phyloP scores from a whole-genome alignment of 2,329 filamentous ascomycete species.

The Simplicillium sp. region DNA sequence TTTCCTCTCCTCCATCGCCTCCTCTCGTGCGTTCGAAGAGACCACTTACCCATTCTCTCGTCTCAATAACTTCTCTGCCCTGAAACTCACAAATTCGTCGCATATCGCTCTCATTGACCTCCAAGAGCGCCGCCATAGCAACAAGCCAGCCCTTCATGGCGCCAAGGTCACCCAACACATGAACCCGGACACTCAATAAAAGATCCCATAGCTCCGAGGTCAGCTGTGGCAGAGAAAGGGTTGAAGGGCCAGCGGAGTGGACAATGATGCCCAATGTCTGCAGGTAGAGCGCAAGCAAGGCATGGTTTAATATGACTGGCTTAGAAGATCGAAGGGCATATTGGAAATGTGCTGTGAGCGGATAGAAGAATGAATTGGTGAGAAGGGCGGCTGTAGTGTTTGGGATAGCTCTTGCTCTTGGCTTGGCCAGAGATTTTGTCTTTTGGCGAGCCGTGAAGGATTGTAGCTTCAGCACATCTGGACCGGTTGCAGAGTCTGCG shows the following conservation, averaged over 20 bases:
- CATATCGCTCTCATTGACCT: constrained; percentile 69
- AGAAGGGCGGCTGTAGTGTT: constrained; percentile 75
- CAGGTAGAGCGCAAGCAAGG: constrained; percentile 69
- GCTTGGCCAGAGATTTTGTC: constrained; percentile 17
- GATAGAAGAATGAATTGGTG: constrained; percentile 72
- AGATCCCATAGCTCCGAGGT: constrained; percentile 78
- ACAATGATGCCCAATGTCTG: constrained; percentile 79
- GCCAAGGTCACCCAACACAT: constrained; percentile 49
- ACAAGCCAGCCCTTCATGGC: constrained; percentile 71
- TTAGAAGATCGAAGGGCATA: constrained; percentile 46
- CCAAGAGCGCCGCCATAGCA: constrained; percentile 68
- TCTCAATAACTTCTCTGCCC: constrained; percentile 72
- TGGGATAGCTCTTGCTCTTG: constrained; percentile 45
- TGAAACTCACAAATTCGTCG: constrained; percentile 63
- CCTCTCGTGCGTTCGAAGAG: constrained; percentile 58
- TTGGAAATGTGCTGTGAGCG: constrained; percentile 73
- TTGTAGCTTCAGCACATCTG: constrained; percentile 77
- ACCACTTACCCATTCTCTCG: constrained; percentile 72
- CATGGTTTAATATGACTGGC: constrained; percentile 58
- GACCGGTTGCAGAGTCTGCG: constrained; percentile 70
- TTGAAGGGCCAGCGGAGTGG: constrained; percentile 74
- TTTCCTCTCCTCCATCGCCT: constrained; percentile 55
- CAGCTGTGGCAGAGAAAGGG: constrained; percentile 65
- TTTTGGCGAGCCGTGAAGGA: constrained; percentile 64
- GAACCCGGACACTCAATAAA: constrained; percentile 59